A percentile compares a stretch with the other conserved stretches of the same genome.
Conservation (phyloP, 2,329 filamentous ascomycete species). For the Davidsoniella australis region DNA sequence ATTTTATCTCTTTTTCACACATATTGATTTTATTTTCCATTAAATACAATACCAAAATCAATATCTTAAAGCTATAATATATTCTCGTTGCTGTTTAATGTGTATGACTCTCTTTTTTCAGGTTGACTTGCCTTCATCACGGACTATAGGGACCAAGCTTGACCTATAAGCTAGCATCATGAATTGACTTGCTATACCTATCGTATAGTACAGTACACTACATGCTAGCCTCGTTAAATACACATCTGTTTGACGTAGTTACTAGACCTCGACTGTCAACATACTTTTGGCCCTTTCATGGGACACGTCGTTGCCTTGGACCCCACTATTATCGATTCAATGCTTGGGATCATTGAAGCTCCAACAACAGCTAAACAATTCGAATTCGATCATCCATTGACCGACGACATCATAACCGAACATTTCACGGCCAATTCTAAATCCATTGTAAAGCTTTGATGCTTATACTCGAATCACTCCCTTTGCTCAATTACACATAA, state of each 20-base stretch:
- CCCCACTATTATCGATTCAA: conserved; percentile 9
- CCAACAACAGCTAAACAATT: background rate
- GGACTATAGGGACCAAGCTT: too few species aligned
- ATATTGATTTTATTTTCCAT: too few species aligned
- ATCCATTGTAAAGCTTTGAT: too few species aligned
- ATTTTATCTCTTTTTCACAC: background rate
- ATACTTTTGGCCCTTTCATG: conserved; percentile 3
- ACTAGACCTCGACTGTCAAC: background rate
- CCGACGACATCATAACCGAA: background rate
- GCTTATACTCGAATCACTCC: too few species aligned
- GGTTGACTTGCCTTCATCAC: too few species aligned
- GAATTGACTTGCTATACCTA: background rate
- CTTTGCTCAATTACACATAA: conserved; percentile 9
- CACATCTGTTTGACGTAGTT: background rate
- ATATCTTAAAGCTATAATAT: background rate
- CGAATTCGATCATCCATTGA: background rate
- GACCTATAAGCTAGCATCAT: too few species aligned
- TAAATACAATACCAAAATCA: too few species aligned
- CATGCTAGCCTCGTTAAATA: background rate
- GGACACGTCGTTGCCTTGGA: conserved; percentile 10
- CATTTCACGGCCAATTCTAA: too few species aligned
- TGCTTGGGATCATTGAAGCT: background rate
- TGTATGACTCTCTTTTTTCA: too few species aligned
- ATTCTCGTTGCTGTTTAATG: too few species aligned
- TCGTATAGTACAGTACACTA: background rate